Base-by-base conservation (phyloP, 805 yeast species). In the Candida ipomoeae region DNA sequence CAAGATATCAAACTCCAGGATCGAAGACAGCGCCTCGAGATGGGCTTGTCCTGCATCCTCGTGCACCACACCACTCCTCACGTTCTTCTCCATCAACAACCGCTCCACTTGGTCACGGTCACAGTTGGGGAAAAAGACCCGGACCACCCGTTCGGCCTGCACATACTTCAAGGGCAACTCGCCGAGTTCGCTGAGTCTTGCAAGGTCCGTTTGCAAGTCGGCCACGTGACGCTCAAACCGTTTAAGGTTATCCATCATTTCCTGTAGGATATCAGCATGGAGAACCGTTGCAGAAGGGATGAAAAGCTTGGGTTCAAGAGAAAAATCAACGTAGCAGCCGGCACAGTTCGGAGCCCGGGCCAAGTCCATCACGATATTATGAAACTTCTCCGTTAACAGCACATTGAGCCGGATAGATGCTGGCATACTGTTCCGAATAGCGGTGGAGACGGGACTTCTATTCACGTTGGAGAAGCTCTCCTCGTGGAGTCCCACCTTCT, bases 41-140 rank as follows among this genome's bases (percentile, higher is more conserved):
- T 17, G 39, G 21, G 21, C 11, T 17, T 36, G 39, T 4, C 23
- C 39, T 14, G n/a, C 14, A 18, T 58, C 62, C 41, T 75, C 70
- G 55, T 67, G 65, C 17, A 85, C 81, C 21, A 75, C 66, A 2
- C 90, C 91, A 10, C 78, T 73, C 1, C 77, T 63, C 6, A 87
- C 79, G 21, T 80, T 85, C 52, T 80, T 72, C 40, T 86, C 94
- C 37, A 73, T 62, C 52, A 86, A 66, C 52, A 87, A 65, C 18
- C 55, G 53, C 57, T 83, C 85, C 57, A 87, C 79, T 56, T 81
- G 81, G 5, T 64, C 69, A 6, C 75, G 66, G 52, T 85, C 89
- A 52, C 85, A 76, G 62, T 85, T 87, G 33, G 92, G 89, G 68
- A 89, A 87, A 62, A 80, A 84, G 13, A 84, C 80, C 55, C 84